These are phyloP conservation scores for Neurospora pannonica DNA, from an alignment of 495 filamentous ascomycete genomes.

Conservation along the genomic window DNA sequence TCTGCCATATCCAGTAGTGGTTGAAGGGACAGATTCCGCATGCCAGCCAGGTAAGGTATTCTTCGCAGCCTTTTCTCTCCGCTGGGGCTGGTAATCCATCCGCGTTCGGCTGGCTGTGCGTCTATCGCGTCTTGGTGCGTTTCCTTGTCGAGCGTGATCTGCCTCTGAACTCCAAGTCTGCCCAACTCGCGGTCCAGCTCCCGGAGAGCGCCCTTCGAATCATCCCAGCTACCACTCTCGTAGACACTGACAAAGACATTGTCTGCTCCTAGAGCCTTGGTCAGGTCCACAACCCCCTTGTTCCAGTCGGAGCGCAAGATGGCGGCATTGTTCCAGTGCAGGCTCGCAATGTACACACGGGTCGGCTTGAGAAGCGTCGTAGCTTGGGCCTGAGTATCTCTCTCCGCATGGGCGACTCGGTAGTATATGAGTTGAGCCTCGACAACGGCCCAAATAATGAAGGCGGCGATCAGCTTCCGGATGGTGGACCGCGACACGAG, in stretches of 20 bases:
- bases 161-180: conserved; percentile 40
- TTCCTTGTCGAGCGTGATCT: conserved; percentile 43
- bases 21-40: conserved; percentile 50
- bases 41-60: conserved; percentile 57
- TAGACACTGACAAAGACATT: conserved; percentile 64
- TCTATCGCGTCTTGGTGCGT: conserved; percentile 51
- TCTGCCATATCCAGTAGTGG: conserved; percentile 40
- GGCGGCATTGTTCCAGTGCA: conserved; percentile 62
- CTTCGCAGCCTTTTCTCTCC: conserved; percentile 46
- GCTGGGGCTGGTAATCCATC: conserved; percentile 49
- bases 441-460: conserved; percentile 20
- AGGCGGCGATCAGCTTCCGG: conserved; percentile 12
- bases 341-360: conserved; percentile 55
- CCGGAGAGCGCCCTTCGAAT: conserved; percentile 54
- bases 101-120: conserved; percentile 29
- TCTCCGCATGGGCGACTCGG: conserved; percentile 17
- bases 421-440: conserved; percentile 23
- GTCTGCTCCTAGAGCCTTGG: conserved; percentile 45
- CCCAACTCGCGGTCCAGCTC: conserved; percentile 49
- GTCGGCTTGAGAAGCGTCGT: conserved; percentile 4
- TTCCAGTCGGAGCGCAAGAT: conserved; percentile 57
- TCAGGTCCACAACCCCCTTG: conserved; percentile 46
- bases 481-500: conserved; percentile 16
- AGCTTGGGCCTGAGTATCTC: conserved; percentile 3
- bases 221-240: conserved; percentile 65